Base-by-base conservation (phyloP, 352 stramenopile species). In the Phytophthora ohioensis region DNA sequence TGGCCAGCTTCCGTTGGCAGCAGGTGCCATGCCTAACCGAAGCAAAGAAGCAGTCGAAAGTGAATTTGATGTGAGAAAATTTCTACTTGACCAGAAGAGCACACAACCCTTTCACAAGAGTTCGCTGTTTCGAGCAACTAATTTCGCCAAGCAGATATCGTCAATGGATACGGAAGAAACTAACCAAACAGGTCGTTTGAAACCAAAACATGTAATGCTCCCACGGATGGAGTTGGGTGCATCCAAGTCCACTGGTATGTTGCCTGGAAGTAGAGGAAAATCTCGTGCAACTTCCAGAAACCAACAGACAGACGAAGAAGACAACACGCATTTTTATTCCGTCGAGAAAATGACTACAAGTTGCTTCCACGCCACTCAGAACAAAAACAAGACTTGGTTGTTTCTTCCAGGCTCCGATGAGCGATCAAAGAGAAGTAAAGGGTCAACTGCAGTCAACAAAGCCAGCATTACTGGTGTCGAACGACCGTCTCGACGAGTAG, bases 301-400 rank as follows among this genome's bases (percentile, higher is more conserved):
- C 21, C 66, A 75, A 8, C 48, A 59, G 57, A 53, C 66, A 21
- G 75, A 83, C 3, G 71, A 82, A 0, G 72, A 84, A 8, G 63
- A 82, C 2, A 76, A 77, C 30, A 36, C 74, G 2, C 88, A 91
- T 60, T 90, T 94, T 48, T 95, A 95, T 27, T 90, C 88, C 27
- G 74, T 94, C 27, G 86, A 94, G 62, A 89, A 84, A 39, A 79
- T 93, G 67, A 73, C 82, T 1, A 82, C 88, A 43, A 89, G 76
- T 34, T 93, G 84, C 52, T 89, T 87, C 38, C 86, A 93, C 57
- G 86, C 84, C 3, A 80, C 85, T 4, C 83, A 91, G 45, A 89
- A 84, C 54, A 82, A 85, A 54, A 84, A 83, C 73, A 90, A 89
- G 55, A 94, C 82, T 6, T 94, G 88, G 88, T 68, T 92, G 30